Evolutionary conservation across 1,139 yeast species (phyloP).

Genomic region (Oligophagozyma castellii): DNA sequence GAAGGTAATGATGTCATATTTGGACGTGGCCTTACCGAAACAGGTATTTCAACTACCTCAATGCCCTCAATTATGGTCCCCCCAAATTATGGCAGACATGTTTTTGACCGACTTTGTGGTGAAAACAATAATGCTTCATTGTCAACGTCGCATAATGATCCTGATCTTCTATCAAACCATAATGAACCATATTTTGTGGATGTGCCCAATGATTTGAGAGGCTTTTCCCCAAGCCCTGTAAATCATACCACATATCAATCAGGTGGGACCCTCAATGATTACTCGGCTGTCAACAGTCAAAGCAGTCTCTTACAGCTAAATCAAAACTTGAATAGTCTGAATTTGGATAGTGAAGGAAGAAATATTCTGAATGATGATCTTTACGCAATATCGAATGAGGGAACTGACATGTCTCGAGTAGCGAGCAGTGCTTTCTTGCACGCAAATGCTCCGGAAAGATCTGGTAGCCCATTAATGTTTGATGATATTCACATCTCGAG

Average conservation of each 20-base stretch:
- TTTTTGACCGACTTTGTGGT: conserved; percentile 74
- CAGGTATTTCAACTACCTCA: conserved; percentile 9
- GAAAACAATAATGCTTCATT: no score
- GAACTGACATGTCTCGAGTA: conserved; percentile 1
- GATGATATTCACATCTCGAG: conserved; percentile 45
- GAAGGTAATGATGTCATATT: conserved; percentile 25
- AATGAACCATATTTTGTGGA: neutral
- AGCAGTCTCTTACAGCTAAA: neutral
- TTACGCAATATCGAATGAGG: neutral
- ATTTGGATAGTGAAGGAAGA: conserved; percentile 1
- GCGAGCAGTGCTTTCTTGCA: conserved; percentile 10
- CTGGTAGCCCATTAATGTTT: conserved; percentile 33
- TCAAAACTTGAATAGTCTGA: conserved; percentile 1
- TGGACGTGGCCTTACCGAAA: conserved; percentile 13
- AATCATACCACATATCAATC: neutral
- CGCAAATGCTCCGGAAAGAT: conserved; percentile 14
- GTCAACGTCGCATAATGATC: no score
- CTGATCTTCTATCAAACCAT: neutral
- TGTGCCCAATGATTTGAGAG: neutral
- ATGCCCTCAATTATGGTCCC: conserved; percentile 45
- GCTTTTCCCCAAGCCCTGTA: neutral
- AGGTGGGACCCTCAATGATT: neutral
- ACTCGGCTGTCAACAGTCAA: neutral
- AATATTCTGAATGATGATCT: no score
- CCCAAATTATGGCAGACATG: conserved; percentile 74